Base-by-base conservation (phyloP, 2,329 filamentous ascomycete species). In the Apiospora arundinis region DNA sequence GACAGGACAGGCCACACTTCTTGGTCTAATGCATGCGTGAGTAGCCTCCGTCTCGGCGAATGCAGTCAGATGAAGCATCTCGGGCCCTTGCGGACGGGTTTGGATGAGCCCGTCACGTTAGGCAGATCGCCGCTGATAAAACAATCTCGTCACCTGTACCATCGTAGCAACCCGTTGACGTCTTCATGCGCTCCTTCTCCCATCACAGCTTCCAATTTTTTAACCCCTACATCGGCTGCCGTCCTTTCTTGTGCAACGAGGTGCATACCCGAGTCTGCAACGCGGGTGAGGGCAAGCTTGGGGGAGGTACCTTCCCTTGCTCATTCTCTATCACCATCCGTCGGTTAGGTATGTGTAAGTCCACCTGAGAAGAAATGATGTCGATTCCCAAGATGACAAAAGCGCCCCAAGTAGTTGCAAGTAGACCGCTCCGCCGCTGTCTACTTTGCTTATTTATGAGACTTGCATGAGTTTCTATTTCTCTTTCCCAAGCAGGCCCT, bases 391-490 rank as follows among this genome's bases (percentile, higher is more conserved):
- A 11, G 32, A 63, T 63, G 32, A 18, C 28, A 63, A 40, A 40
- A 9, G 32, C 56, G 32, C 40, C 56, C 42, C 42, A 18, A 63
- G 21, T 32, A 40, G 56, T 63, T 40, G 32, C 32, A 21, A 40
- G 56, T 40, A 63, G 56, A 63, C 56, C 56, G 56, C 56, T 63
- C 49, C 37, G 49, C 23, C 37, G 68, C 56, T 63, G 68, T 65
- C 68, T 69, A 69, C 68, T 65, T 69, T 69, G 68, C 68, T 60
- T 69, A 69, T 69, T 63, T 46, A 69, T 63, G 68, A 69, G 49
- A 63, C 68, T 60, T 60, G 68, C 68, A 60, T 68, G 45, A 28
- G 6, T 56, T 3, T 56, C 23, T 56, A 28, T 6, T 25, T 56
- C 14, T 25, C 49, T 56, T 32, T 56, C 25, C 49, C 25, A 21